Evolutionary conservation across 2,329 filamentous ascomycete genomes (phyloP), one percentile per base, ranked within the genome.

Genomic region (Pseudogymnoascus sp.): DNA sequence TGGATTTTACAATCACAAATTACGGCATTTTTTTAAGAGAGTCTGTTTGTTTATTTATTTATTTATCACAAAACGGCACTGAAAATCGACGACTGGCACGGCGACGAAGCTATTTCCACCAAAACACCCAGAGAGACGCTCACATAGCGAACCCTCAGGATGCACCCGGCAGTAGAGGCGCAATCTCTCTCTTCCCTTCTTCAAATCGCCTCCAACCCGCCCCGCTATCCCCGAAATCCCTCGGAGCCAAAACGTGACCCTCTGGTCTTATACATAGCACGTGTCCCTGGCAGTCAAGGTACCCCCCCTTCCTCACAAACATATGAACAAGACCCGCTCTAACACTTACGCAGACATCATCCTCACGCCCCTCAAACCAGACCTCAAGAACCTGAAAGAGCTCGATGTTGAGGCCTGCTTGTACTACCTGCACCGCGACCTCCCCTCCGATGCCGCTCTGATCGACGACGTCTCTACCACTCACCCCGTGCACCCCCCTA

Each of bases 211-310:
- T 84, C 89, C 61, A 91, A 96, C 71, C 95, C 93, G 44, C 93
- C 95, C 56, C 83, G 87, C 70, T 95, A 96, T 74, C 91, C 91
- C 60, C 83, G 88, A 70, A 90, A 90, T 72, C 89, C 90, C 4
- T 84, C 86, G 2, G 86, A 88, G 68, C 78, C 83, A 69, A 83
- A 80, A 66, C 83, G 88, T 66, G 85, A 91, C 60, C 86, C 91
- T 3, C 76, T 97, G 60, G 86, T 88, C 2, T 83, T 99, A 42
- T 99, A 99, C 76, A 96, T 99, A 68, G 91, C 93, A 37, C 82
- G 93, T 68, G 93, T 99, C 0, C 95, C 95, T 1, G 93, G 93
- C 21, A 96, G 90, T 67, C 86, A 87, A 87, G 91, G 91, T 93
- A 79, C 68, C 78, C 73, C 23, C 64, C 15, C 44, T 10, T 29